Conservation (phyloP, 768 basidiomycete genomes). For the Amanita inopinata region DNA sequence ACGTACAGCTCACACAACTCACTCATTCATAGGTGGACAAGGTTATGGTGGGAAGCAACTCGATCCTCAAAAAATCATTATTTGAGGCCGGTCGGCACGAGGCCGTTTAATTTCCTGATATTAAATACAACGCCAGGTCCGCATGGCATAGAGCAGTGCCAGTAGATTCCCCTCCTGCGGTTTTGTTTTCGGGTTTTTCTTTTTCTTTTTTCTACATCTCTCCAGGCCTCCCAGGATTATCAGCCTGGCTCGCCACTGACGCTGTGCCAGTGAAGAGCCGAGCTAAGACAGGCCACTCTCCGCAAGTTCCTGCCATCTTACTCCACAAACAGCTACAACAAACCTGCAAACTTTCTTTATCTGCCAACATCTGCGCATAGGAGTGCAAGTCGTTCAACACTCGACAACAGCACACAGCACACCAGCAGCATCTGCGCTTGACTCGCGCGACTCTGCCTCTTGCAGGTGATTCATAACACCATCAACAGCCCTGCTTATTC, state of each 20-base stretch:
- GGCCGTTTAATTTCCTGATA: conserved; percentile 8
- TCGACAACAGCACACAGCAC: conserved; percentile 9
- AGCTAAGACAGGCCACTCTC: not conserved
- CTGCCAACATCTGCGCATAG: not conserved
- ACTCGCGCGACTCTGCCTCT: conserved; percentile 8
- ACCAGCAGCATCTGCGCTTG: conserved; percentile 7
- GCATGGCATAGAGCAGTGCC: conserved; percentile 5
- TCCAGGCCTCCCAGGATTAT: too few relatives aligned
- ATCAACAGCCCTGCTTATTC: conserved; percentile 10
- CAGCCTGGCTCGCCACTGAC: too few relatives aligned
- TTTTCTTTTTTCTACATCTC: conserved; percentile 4
- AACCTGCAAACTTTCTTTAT: conserved; percentile 2
- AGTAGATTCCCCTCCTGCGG: too few relatives aligned
- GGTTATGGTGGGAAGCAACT: conserved; percentile 3
- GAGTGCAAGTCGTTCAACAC: conserved; percentile 3
- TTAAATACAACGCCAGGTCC: conserved; percentile 9
- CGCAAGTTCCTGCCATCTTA: not conserved
- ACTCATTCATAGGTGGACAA: conserved; percentile 7
- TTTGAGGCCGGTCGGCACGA: conserved; percentile 8
- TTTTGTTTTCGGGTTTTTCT: too few relatives aligned
- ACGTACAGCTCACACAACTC: conserved; percentile 6
- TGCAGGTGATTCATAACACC: conserved; percentile 8
- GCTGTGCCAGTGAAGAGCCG: too few relatives aligned
- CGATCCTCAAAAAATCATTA: conserved; percentile 5
- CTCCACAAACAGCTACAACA: conserved; percentile 4